phyloP scores from a whole-genome alignment of 2,329 filamentous ascomycete species.

The Scedosporium minutisporum region DNA sequence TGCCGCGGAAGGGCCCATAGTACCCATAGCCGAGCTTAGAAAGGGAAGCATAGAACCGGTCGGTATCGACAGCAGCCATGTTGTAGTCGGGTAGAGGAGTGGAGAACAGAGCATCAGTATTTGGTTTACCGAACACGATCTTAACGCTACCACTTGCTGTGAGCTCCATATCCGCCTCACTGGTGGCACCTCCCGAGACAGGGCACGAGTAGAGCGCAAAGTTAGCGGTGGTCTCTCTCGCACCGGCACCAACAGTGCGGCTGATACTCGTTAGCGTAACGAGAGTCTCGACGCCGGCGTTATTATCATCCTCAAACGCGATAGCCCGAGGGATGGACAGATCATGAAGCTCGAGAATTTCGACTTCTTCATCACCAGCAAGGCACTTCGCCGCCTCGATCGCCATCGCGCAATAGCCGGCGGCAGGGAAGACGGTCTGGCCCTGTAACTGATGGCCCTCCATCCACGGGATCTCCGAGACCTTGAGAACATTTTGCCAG shows the following conservation, averaged over 20 bases:
- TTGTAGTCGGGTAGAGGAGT: constrained; percentile 10
- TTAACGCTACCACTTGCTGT: constrained; percentile 12
- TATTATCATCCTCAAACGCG: background rate
- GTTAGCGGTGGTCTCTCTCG: background rate
- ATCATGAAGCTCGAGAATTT: background rate
- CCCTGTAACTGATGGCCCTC: background rate
- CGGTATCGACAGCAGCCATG: constrained; percentile 13
- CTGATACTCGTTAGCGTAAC: background rate
- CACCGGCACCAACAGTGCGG: background rate
- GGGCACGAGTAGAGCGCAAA: constrained; percentile 10
- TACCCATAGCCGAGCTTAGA: constrained; percentile 13
- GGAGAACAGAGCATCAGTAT: constrained; percentile 10
- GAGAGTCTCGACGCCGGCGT: background rate
- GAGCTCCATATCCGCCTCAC: constrained; percentile 12
- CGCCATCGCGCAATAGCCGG: constrained; percentile 41
- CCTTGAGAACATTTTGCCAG: constrained; percentile 39
- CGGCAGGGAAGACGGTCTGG: constrained; percentile 34
- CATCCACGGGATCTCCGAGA: constrained; percentile 41
- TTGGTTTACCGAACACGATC: constrained; percentile 12
- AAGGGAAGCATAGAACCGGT: constrained; percentile 13
- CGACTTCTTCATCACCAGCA: background rate
- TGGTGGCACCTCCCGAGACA: constrained; percentile 1
- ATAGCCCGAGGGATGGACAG: background rate
- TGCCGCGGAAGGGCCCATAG: constrained; percentile 12
- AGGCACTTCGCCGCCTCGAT: constrained; percentile 34